Conservation (phyloP, 495 filamentous ascomycete genomes). For the Aspergillus ostianus region DNA sequence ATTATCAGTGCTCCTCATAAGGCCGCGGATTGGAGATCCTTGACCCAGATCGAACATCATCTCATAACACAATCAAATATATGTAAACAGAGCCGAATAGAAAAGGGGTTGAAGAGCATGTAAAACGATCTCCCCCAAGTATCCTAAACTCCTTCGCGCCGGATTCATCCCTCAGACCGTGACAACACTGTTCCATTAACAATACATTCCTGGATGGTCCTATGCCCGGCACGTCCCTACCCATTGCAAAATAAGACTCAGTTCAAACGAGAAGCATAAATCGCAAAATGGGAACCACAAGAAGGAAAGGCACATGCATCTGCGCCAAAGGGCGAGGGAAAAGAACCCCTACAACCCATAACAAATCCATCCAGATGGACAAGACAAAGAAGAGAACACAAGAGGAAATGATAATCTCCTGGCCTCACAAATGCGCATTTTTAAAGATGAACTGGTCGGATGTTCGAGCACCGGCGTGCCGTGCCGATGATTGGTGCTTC, state of each 20-base stretch:
- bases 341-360: not conserved
- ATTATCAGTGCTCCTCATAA: constrained; percentile 3
- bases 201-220: not conserved
- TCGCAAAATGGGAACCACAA: constrained; percentile 11
- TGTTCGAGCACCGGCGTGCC: too few relatives aligned
- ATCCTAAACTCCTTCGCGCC: not conserved
- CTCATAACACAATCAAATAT: constrained; percentile 29
- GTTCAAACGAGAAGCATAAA: too few relatives aligned
- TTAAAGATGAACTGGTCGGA: too few relatives aligned
- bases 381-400: constrained; percentile 2
- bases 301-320: constrained; percentile 14
- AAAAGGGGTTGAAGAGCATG: constrained; percentile 11
- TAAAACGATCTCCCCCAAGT: not conserved
- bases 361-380: constrained; percentile 13
- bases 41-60: constrained; percentile 17
- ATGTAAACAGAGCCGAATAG: constrained; percentile 26
- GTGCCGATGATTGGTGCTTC: not conserved
- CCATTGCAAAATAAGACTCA: not conserved
- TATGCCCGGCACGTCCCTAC: not conserved
- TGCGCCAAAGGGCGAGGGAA: not conserved
- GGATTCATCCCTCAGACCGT: not conserved
- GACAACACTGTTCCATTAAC: not conserved
- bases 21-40: not conserved
- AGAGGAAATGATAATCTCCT: constrained; percentile 4
- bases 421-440: constrained; percentile 4